A percentile compares a stretch with the other conserved stretches of the same genome.
Conservation (phyloP, 2,329 filamentous ascomycete genomes). For the Amesomyces nigricolor region DNA sequence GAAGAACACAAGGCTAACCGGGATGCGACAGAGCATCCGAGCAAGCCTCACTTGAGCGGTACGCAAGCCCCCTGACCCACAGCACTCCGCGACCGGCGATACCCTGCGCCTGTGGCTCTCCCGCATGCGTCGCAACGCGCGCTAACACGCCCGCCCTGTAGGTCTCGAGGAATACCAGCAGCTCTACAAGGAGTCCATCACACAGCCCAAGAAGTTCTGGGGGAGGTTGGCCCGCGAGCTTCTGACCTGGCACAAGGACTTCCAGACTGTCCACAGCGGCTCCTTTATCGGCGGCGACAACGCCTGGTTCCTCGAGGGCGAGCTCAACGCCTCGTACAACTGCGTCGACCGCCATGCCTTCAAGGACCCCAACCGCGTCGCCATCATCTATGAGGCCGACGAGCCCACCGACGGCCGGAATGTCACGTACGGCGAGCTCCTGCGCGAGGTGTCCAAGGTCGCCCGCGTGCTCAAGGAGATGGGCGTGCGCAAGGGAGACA, state of each 20-base stretch:
- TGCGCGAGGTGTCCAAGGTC: slow-evolving; percentile 82
- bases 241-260: slow-evolving; percentile 84
- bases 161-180: slow-evolving; percentile 62
- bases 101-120: not conserved
- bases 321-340: slow-evolving; percentile 94
- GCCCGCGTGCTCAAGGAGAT: slow-evolving; percentile 88
- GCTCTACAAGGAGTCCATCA: slow-evolving; percentile 79
- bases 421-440: slow-evolving; percentile 88
- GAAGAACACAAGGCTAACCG: slow-evolving; percentile 31
- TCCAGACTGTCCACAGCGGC: slow-evolving; percentile 80
- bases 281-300: slow-evolving; percentile 73
- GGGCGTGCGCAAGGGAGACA: slow-evolving; percentile 95
- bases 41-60: slow-evolving; percentile 62
- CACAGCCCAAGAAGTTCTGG: slow-evolving; percentile 87
- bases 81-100: slow-evolving; percentile 9
- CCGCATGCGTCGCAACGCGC: slow-evolving; percentile 11
- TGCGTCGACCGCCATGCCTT: slow-evolving; percentile 95
- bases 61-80: slow-evolving; percentile 32
- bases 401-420: slow-evolving; percentile 80
- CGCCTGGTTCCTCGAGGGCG: slow-evolving; percentile 92
- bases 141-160: slow-evolving; percentile 33
- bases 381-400: slow-evolving; percentile 98
- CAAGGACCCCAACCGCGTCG: slow-evolving; percentile 85
- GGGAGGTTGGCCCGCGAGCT: slow-evolving; percentile 78
- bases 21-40: slow-evolving; percentile 56